A percentile compares a stretch with the other conserved stretches of the same genome.
Evolutionary conservation across 2,329 filamentous ascomycete species (phyloP).

Genomic region (Diaporthe sp.): DNA sequence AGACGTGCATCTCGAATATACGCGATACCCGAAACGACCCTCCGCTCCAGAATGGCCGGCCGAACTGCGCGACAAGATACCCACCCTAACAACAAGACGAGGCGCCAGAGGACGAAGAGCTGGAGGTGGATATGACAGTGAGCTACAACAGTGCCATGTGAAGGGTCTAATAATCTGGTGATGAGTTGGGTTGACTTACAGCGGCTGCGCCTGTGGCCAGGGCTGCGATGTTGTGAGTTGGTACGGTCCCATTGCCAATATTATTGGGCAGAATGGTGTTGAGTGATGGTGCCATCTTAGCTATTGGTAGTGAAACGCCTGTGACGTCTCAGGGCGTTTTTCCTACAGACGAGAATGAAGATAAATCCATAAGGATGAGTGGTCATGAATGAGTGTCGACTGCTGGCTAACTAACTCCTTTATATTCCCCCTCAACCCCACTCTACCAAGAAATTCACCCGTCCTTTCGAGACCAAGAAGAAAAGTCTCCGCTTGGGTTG

Average conservation of each 20-base stretch:
- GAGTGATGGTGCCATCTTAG: constrained; percentile 11
- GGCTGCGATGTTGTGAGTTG: not conserved
- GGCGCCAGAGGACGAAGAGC: constrained; percentile 2
- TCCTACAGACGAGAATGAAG: not conserved
- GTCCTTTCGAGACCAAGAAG: not conserved
- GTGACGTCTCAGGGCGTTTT: not conserved
- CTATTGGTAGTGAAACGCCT: not conserved
- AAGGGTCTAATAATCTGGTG: not conserved
- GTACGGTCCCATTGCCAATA: not conserved
- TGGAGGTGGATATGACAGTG: not conserved
- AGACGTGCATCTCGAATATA: too few relatives aligned
- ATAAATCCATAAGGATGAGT: not conserved
- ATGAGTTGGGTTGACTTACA: not conserved
- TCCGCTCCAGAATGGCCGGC: too few relatives aligned
- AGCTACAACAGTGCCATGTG: not conserved
- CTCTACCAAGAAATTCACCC: not conserved
- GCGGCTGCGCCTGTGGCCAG: not conserved
- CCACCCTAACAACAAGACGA: too few relatives aligned
- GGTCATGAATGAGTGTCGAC: not conserved
- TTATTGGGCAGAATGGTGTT: not conserved
- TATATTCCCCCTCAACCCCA: not conserved
- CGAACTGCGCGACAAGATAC: too few relatives aligned
- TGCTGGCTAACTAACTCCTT: not conserved
- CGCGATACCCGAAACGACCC: too few relatives aligned
- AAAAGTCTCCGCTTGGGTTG: not conserved